Percentiles rank a stretch among this genome's conserved stretches.
phyloP scores from a whole-genome alignment of 2,329 filamentous ascomycete genomes.

The Diaporthe velutina region DNA sequence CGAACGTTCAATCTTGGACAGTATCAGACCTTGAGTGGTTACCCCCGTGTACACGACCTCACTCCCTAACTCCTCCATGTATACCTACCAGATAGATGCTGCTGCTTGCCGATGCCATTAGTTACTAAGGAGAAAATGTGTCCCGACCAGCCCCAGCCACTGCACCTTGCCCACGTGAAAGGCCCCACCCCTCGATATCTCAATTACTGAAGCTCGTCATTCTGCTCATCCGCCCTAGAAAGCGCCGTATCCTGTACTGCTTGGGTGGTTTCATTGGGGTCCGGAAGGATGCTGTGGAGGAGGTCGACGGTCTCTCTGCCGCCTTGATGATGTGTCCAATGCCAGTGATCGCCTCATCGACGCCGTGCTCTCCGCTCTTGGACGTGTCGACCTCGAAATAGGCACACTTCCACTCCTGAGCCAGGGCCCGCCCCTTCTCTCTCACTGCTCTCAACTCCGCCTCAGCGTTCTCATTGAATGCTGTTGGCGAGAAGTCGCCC shows the following conservation, averaged over 20 bases:
- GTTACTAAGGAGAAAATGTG: conserved; percentile 23
- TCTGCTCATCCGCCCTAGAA: conserved; percentile 37
- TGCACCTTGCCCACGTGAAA: background rate
- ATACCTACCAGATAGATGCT: conserved; percentile 16
- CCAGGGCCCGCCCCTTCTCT: conserved; percentile 37
- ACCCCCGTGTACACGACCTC: conserved; percentile 16
- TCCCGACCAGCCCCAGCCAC: background rate
- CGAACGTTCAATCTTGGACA: background rate
- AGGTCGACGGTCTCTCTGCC: conserved; percentile 37
- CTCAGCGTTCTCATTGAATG: conserved; percentile 36
- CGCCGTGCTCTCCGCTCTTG: conserved; percentile 33
- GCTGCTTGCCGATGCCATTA: conserved; percentile 26
- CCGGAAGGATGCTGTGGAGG: conserved; percentile 39
- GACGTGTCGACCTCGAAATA: conserved; percentile 40
- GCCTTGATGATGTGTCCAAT: conserved; percentile 39
- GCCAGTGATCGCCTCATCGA: conserved; percentile 38
- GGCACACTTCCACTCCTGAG: conserved; percentile 38
- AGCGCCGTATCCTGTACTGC: conserved; percentile 40
- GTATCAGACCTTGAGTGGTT: conserved; percentile 6
- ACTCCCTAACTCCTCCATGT: conserved; percentile 26
- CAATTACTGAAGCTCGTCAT: conserved; percentile 37
- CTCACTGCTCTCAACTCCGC: conserved; percentile 39
- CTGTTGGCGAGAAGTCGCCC: conserved; percentile 35
- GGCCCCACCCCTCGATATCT: background rate
- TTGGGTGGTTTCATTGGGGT: conserved; percentile 39